phyloP scores from a whole-genome alignment of 306 rosid species.

The Rosa lucieae region DNA sequence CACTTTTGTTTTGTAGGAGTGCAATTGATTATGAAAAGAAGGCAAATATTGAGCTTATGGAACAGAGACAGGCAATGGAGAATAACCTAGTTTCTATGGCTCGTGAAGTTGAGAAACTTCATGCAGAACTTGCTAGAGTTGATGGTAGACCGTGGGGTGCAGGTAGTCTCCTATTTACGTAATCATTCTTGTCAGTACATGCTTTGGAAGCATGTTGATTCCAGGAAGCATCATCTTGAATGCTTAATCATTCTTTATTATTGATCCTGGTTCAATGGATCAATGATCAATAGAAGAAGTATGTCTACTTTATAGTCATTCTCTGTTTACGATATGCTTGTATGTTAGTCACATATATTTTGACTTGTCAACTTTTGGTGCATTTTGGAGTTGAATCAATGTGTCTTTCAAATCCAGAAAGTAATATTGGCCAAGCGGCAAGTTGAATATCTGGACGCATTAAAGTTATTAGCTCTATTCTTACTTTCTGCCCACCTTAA shows the following conservation, averaged over 20 bases:
- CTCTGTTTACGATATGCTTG: too few species aligned
- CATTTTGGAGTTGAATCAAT: neutral
- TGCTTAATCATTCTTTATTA: too few species aligned
- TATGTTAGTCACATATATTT: too few species aligned
- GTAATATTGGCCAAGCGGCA: neutral
- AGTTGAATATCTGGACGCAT: neutral
- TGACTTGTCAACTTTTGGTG: neutral
- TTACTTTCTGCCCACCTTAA: neutral
- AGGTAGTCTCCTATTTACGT: conserved; percentile 37
- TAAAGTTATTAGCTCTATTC: neutral
- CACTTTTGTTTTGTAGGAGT: conserved; percentile 42
- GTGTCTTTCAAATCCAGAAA: neutral
- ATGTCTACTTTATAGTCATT: too few species aligned
- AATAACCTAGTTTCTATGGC: conserved; percentile 88
- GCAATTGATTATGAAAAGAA: conserved; percentile 76
- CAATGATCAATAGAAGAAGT: too few species aligned
- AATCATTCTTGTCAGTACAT: too few species aligned
- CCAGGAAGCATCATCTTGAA: too few species aligned
- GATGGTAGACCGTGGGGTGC: conserved; percentile 79
- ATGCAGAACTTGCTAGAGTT: conserved; percentile 66
- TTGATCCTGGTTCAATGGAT: too few species aligned
- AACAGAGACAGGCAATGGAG: conserved; percentile 90
- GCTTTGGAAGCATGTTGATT: too few species aligned
- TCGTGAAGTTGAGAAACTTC: conserved; percentile 84
- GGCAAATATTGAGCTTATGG: conserved; percentile 79